Conservation (phyloP, 805 yeast species). For the Candida easanensis region DNA sequence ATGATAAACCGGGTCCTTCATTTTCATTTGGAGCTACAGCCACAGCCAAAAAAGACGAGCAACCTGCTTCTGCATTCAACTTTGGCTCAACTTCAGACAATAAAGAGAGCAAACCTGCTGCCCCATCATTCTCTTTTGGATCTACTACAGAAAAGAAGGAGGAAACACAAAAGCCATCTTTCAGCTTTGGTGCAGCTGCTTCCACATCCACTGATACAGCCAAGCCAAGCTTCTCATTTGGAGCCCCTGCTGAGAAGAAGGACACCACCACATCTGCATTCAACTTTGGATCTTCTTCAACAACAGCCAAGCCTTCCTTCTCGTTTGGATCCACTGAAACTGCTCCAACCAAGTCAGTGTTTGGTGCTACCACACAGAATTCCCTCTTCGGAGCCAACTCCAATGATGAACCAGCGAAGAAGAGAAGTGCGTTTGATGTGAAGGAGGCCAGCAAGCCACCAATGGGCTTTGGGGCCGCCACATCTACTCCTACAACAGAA, state of each 20-base stretch:
- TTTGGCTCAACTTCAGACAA: slow-evolving; percentile 6
- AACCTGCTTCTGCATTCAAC: background rate
- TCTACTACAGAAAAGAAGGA: background rate
- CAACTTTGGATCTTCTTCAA: slow-evolving; percentile 14
- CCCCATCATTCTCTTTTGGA: slow-evolving; percentile 27
- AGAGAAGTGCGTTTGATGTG: too few relatives aligned
- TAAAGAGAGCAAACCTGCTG: slow-evolving; percentile 1
- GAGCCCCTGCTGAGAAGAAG: slow-evolving; percentile 18
- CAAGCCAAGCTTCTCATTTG: slow-evolving; percentile 5
- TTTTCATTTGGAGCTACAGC: slow-evolving; percentile 11
- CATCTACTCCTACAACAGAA: slow-evolving; percentile 20
- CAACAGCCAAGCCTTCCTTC: slow-evolving; percentile 13
- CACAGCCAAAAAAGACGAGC: background rate
- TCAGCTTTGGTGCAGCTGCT: too few relatives aligned
- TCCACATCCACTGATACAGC: background rate
- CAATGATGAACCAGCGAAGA: too few relatives aligned
- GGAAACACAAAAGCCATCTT: too few relatives aligned
- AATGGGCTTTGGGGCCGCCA: too few relatives aligned
- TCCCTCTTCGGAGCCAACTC: too few relatives aligned
- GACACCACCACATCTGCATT: background rate
- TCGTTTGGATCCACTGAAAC: slow-evolving; percentile 7
- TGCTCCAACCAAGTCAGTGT: slow-evolving; percentile 1
- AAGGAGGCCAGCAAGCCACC: too few relatives aligned
- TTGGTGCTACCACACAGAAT: too few relatives aligned
- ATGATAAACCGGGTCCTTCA: slow-evolving; percentile 8